These are phyloP conservation scores for Avena eriantha DNA, from an alignment of 176 grass and related monocot genomes.

Conservation along the genomic window DNA sequence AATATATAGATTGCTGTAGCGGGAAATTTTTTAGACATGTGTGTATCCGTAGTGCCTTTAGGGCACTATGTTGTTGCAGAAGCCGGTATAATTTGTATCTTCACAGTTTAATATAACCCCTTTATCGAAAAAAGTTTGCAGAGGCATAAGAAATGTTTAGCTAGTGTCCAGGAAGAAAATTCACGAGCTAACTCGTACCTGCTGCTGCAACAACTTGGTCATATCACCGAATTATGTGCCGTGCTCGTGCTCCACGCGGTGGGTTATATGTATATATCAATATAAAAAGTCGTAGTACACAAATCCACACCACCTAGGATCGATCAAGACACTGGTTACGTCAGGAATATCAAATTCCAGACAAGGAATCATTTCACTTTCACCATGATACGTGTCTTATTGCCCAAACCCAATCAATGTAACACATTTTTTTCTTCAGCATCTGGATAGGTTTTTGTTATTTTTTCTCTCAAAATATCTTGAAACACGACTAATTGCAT, in stretches of 20 bases:
- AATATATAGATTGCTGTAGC: no score
- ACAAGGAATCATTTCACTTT: neutral
- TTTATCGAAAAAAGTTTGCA: no score
- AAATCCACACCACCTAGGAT: neutral
- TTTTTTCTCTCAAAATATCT: neutral
- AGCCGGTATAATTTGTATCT: no score
- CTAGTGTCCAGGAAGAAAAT: no score
- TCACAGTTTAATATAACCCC: no score
- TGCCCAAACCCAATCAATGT: neutral
- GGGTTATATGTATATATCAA: neutral
- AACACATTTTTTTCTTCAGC: neutral
- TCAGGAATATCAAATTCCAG: no score
- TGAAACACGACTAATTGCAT: no score
- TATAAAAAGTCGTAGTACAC: neutral
- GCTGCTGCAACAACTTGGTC: neutral
- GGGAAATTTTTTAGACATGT: no score
- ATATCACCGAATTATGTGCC: neutral
- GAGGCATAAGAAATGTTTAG: no score
- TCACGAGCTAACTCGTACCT: neutral
- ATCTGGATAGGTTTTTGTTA: neutral
- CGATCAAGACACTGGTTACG: neutral
- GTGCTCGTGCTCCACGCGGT: slow-evolving; percentile 15
- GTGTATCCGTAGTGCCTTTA: no score
- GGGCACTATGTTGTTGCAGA: no score
- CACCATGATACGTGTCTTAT: neutral